phyloP scores from a whole-genome alignment of 148 eudicot species.

The Amaranthus palmeri region DNA sequence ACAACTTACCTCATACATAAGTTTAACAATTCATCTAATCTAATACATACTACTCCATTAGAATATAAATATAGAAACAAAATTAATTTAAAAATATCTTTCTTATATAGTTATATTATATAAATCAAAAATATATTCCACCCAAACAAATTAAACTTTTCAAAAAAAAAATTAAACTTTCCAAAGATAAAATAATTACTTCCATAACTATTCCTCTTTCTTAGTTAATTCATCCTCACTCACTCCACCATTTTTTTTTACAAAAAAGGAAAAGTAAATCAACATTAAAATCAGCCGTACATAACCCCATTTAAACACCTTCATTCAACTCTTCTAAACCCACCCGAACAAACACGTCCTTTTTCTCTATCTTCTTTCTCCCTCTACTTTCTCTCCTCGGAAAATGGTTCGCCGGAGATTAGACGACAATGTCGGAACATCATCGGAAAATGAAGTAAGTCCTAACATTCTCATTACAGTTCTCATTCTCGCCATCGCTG shows the following conservation, averaged over 20 bases:
- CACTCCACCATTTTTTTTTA: slow-evolving; percentile 1
- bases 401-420: slow-evolving; percentile 21
- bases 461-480: slow-evolving; percentile 35
- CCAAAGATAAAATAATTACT: neutral
- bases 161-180: no score
- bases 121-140: no score
- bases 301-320: neutral
- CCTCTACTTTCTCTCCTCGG: slow-evolving; percentile 8
- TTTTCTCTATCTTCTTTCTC: slow-evolving; percentile 19
- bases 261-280: neutral
- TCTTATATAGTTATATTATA: no score
- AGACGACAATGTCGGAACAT: slow-evolving; percentile 7
- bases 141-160: no score
- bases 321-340: neutral
- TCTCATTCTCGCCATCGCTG: slow-evolving; percentile 47
- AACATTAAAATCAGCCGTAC: neutral
- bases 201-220: neutral
- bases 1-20: no score
- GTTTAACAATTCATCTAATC: no score
- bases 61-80: no score
- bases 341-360: neutral
- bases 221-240: neutral
- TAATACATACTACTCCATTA: no score
- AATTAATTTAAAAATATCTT: no score
- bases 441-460: slow-evolving; percentile 21